Percentiles rank a stretch among this genome's conserved stretches.
Evolutionary conservation across 2,329 filamentous ascomycete genomes (phyloP).

Genomic region (Ustilaginoidea virens): DNA sequence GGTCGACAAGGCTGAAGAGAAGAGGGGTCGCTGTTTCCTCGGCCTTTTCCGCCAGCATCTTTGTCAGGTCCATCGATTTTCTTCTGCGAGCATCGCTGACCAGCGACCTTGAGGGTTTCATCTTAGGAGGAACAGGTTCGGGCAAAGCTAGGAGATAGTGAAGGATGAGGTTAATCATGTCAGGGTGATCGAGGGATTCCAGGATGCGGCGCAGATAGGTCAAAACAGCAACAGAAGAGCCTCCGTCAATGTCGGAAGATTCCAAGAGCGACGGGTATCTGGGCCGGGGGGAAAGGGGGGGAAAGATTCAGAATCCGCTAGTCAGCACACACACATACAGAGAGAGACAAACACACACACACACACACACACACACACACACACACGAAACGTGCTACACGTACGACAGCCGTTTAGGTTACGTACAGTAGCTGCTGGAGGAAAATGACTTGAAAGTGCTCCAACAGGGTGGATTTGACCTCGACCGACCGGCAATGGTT

Average conservation of each 20-base stretch:
- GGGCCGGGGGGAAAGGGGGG: too few species aligned
- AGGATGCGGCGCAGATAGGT: constrained; percentile 86
- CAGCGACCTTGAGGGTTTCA: constrained; percentile 28
- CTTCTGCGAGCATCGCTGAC: constrained; percentile 61
- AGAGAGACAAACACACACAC: too few species aligned
- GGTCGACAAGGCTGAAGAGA: constrained; percentile 84
- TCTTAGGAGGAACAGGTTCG: constrained; percentile 27
- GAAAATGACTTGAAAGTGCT: constrained; percentile 96
- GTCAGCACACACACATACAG: neutral
- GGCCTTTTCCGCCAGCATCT: constrained; percentile 59
- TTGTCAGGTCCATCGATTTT: constrained; percentile 78
- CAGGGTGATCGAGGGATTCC: constrained; percentile 80
- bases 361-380: too few species aligned
- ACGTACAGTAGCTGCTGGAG: constrained; percentile 79
- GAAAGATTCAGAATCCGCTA: too few species aligned
- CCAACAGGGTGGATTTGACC: constrained; percentile 81
- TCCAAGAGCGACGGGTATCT: constrained; percentile 92
- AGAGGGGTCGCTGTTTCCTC: constrained; percentile 64
- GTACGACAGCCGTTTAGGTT: too few species aligned
- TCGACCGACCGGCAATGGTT: constrained; percentile 89
- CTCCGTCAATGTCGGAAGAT: constrained; percentile 92
- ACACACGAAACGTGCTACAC: too few species aligned
- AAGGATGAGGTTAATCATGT: constrained; percentile 86
- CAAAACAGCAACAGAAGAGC: constrained; percentile 88
- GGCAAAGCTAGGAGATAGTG: constrained; percentile 81